Percentiles rank a stretch among this genome's conserved stretches.
Evolutionary conservation across 2,329 filamentous ascomycete genomes (phyloP).

Genomic region (Colletotrichum sp.): DNA sequence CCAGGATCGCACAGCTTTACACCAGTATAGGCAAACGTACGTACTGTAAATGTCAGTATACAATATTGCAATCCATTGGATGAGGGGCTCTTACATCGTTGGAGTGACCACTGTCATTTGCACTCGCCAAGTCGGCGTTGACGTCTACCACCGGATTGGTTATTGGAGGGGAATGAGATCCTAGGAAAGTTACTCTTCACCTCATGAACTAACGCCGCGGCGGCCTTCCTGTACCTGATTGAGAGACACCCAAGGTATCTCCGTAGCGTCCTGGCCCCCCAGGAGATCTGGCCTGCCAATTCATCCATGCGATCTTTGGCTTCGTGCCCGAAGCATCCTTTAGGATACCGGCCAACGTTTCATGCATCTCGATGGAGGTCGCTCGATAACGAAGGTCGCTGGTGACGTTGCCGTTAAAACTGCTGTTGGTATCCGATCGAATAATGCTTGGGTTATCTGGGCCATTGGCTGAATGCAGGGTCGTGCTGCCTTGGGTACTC

Average conservation of each 20-base stretch:
- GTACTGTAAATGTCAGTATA: background rate
- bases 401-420: background rate
- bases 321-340: background rate
- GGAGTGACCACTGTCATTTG: background rate
- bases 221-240: background rate
- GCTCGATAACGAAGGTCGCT: background rate
- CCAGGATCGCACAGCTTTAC: background rate
- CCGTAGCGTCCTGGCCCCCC: background rate
- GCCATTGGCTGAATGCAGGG: background rate
- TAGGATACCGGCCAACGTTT: rapidly evolving
- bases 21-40: background rate
- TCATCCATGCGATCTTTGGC: background rate
- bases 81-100: no score
- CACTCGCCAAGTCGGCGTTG: rapidly evolving
- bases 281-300: background rate
- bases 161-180: background rate
- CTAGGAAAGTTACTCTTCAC: constrained; percentile 3
- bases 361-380: background rate
- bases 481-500: rapidly evolving
- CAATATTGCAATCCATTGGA: background rate
- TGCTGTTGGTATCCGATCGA: background rate
- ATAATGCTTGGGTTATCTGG: background rate
- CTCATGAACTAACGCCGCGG: background rate
- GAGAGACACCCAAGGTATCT: background rate
- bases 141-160: background rate